Base-by-base conservation (phyloP, 1,139 yeast genomes). In the Protomyces lactucae-debilis region DNA sequence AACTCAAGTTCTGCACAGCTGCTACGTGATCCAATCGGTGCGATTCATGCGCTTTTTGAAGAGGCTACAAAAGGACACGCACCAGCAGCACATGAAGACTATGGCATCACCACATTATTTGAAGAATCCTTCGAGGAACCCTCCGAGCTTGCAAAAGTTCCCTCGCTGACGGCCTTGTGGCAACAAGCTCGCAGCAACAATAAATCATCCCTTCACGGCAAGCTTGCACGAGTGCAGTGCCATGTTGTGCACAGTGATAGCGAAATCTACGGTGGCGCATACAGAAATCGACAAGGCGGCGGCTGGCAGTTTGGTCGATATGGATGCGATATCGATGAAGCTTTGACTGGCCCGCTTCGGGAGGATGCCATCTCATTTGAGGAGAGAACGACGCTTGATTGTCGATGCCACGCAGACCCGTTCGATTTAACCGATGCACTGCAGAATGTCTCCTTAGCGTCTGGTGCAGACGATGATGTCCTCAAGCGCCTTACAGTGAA, bases 241-340 rank as follows among this genome's bases (percentile, higher is more conserved):
- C 45, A 59, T 35, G 63, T 59, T n/a, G 45, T 45, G 9, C 63
- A 59, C 53, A 36, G 57, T 18, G 63, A 59, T 52, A 39, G 52
- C 25, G 63, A 59, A 35, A 59, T 59, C 8, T 59, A 39, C 40
- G 63, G 63, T 3, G 57, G 63, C 3, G 63, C 63, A 2, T 59
- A 39, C 46, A 45, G 48, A 18, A 16, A 43, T 43, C 48, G 57
- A 10, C 43, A 52, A 12, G 37, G 53, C n/a, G 43, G 52, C 16
- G 46, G 53, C 10, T 59, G 63, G 63, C 63, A 52, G n/a, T 32
- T 59, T 32, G 63, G 63, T 4, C 56, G 63, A 32, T 59, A 59
- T 21, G 63, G 63, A 12, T 18, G 21, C 18, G 48, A 43, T 5
- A 52, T 59, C 21, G 63, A 59, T 35, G 52, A 55, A 3, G 37